phyloP scores from a whole-genome alignment of 495 filamentous ascomycete genomes.

The Trichoderma reesei region DNA sequence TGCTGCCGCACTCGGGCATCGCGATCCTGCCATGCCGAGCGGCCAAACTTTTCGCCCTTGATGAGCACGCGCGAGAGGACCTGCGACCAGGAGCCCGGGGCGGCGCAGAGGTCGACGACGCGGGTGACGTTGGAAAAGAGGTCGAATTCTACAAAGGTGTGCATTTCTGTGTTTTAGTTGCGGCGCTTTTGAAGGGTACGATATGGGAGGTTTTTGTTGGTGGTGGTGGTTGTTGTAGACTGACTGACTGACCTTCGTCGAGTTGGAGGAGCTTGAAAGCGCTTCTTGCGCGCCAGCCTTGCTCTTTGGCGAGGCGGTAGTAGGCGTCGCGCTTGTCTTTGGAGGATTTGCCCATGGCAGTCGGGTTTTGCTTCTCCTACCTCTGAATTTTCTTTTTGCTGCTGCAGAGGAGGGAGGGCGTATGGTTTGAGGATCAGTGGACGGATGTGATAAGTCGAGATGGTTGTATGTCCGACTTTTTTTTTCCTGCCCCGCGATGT shows the following conservation, averaged over 20 bases:
- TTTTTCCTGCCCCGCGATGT: conserved; percentile 3
- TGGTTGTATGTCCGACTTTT: conserved; percentile 1
- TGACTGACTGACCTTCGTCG: conserved; percentile 50
- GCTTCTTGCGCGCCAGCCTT: conserved; percentile 92
- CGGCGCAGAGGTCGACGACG: conserved; percentile 92
- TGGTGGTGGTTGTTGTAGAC: too few species aligned
- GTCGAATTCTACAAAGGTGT: conserved; percentile 60
- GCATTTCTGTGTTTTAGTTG: too few species aligned
- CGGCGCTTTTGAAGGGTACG: too few species aligned
- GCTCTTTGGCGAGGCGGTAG: conserved; percentile 94
- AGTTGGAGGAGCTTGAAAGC: conserved; percentile 96
- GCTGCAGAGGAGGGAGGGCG: neutral
- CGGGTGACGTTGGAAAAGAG: conserved; percentile 80
- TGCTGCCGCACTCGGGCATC: conserved; percentile 50
- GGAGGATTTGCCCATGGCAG: conserved; percentile 85
- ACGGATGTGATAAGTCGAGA: neutral
- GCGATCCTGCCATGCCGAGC: conserved; percentile 74
- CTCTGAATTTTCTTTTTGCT: neutral
- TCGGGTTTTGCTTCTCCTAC: neutral
- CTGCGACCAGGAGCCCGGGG: conserved; percentile 93
- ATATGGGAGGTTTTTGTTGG: too few species aligned
- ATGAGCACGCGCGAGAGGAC: conserved; percentile 88
- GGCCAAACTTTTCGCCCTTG: conserved; percentile 81
- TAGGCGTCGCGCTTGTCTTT: conserved; percentile 98
- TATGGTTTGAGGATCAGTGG: neutral